Base-by-base conservation (phyloP, 2,329 filamentous ascomycete species). In the Aspergillus ruber region DNA sequence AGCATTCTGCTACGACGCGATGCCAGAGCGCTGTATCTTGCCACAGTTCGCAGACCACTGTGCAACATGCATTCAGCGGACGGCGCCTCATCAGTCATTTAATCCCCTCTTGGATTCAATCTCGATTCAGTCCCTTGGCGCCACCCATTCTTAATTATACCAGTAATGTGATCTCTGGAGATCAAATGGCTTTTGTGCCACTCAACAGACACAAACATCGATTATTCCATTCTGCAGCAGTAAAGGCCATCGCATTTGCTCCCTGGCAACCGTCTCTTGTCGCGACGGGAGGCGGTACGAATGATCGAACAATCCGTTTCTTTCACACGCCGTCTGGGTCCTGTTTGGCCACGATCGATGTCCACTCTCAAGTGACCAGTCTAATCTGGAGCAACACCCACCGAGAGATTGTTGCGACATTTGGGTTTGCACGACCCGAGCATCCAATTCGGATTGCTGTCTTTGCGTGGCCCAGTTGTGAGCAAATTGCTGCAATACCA, bases 241-340 rank as follows among this genome's bases (percentile, higher is more conserved):
- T 97, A 56, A 98, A 98, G 68, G 93, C 93, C 27, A 93, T 97
- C 57, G 90, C 93, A 2, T 97, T 97, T 68, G 95, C 91, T 53
- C 91, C 93, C 0, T 98, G 90, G 91, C 86, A 91, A 48, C 81
- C 86, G 20, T 86, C 85, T 3, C 77, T 98, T 4, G 70, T 98
- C 35, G 93, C 93, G 12, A 94, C 91, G 1, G 90, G 93, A 3
- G 91, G 93, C 35, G 93, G 93, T 20, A 91, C 88, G 41, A 95
- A 94, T 60, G 91, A 98, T 71, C 88, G 89, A 58, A 89, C 89
- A 65, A 95, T 98, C 49, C 90, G 95, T 69, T 98, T 98, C 73
- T 96, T 86, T 68, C 90, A 97, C 67, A 86, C 88, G 1, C 78
- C 79, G 17, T 90, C 90, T 0, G 93, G 91, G 4, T 82, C 88